Conservation (phyloP, 2,329 filamentous ascomycete genomes). For the Colletotrichum sp. region DNA sequence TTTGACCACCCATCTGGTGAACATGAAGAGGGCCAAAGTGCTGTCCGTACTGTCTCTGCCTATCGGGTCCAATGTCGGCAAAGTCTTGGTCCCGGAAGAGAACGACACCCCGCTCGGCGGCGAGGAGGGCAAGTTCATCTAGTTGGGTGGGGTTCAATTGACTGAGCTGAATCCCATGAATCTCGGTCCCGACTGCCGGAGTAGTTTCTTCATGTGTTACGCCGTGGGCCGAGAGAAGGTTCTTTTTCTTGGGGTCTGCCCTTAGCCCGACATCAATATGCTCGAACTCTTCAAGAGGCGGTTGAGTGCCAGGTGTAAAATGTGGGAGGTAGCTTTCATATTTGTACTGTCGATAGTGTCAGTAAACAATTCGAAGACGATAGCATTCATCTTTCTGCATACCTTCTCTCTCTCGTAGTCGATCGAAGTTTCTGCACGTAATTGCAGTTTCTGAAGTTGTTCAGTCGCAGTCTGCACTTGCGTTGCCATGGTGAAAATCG, state of each 20-base stretch:
- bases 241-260: conserved; percentile 63
- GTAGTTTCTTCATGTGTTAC: background rate
- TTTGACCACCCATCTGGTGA: background rate
- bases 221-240: conserved; percentile 49
- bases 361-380: background rate
- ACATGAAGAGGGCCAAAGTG: background rate
- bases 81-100: conserved; percentile 40
- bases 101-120: conserved; percentile 43
- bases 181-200: conserved; percentile 42
- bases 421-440: background rate
- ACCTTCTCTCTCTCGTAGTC: background rate
- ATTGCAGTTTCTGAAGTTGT: background rate
- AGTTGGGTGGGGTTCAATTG: conserved; percentile 40
- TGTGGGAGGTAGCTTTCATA: background rate
- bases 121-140: conserved; percentile 44
- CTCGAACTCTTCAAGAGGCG: conserved; percentile 66
- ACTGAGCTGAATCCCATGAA: conserved; percentile 43
- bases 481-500: background rate
- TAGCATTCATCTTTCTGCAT: too few species aligned
- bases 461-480: background rate
- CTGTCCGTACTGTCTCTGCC: background rate
- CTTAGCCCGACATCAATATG: conserved; percentile 70
- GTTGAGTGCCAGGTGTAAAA: background rate
- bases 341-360: background rate
- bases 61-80: background rate